phyloP scores from a whole-genome alignment of 495 filamentous ascomycete species.

The Wilcoxina mikolae region DNA sequence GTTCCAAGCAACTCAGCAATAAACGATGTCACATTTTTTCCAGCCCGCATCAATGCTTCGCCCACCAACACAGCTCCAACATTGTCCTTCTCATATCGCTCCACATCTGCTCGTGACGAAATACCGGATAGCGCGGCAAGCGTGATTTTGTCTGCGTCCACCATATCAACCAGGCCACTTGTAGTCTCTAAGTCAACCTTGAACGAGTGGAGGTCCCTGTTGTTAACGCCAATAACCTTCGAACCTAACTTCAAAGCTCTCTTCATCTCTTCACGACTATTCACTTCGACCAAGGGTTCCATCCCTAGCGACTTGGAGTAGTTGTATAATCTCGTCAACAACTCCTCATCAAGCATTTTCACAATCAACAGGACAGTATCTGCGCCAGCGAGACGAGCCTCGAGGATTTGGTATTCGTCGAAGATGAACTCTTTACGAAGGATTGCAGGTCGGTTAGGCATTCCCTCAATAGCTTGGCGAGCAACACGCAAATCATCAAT shows the following conservation, averaged over 20 bases:
- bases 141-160: constrained; percentile 62
- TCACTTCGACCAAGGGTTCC: constrained; percentile 96
- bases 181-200: constrained; percentile 94
- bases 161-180: constrained; percentile 71
- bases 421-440: constrained; percentile 96
- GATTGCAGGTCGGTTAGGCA: constrained; percentile 81
- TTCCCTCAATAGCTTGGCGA: constrained; percentile 69
- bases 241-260: constrained; percentile 72
- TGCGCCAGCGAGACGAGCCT: constrained; percentile 82
- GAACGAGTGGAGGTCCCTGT: constrained; percentile 86
- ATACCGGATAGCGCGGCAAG: constrained; percentile 94
- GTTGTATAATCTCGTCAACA: constrained; percentile 64
- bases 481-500: constrained; percentile 87
- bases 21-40: constrained; percentile 56
- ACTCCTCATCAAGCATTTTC: constrained; percentile 76
- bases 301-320: constrained; percentile 87
- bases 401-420: constrained; percentile 94
- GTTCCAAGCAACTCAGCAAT: constrained; percentile 61
- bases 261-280: constrained; percentile 84
- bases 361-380: constrained; percentile 95
- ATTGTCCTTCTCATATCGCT: constrained; percentile 71
- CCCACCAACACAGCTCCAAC: constrained; percentile 90
- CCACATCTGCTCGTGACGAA: constrained; percentile 74
- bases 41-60: constrained; percentile 85
- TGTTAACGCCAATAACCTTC: constrained; percentile 96